Evolutionary conservation across 305 asterid genomes (phyloP).

Genomic region (Fraxinus angustifolia): DNA sequence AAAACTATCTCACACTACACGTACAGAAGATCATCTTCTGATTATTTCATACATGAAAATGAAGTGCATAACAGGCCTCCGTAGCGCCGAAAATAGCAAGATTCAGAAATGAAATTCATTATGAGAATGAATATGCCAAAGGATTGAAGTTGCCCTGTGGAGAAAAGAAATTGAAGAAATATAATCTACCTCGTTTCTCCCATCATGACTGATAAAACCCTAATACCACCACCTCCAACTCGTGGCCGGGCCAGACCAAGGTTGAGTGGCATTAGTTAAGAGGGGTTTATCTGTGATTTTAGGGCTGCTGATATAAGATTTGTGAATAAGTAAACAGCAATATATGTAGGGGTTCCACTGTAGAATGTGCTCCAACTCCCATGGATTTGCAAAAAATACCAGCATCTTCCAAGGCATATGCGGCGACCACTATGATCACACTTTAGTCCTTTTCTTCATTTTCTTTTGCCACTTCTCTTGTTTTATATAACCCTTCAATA

Average conservation of each 20-base stretch:
- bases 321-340: background rate
- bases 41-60: background rate
- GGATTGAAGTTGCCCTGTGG: slow-evolving; percentile 55
- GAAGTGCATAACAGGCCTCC: background rate
- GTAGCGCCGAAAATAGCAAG: background rate
- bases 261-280: background rate
- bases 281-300: background rate
- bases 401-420: slow-evolving; percentile 50
- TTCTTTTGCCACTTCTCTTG: slow-evolving; percentile 14
- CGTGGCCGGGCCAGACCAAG: background rate
- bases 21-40: background rate
- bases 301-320: background rate
- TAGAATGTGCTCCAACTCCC: slow-evolving; percentile 32
- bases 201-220: background rate
- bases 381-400: slow-evolving; percentile 19
- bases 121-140: slow-evolving; percentile 38
- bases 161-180: slow-evolving; percentile 1
- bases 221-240: slow-evolving; percentile 1
- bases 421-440: slow-evolving; percentile 40
- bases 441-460: slow-evolving; percentile 21
- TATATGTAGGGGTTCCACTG: background rate
- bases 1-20: background rate
- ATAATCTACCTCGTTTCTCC: slow-evolving; percentile 7
- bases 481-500: background rate
- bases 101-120: background rate